Conservation (phyloP, 441 rosid genomes). For the Gossypium gossypioides region DNA sequence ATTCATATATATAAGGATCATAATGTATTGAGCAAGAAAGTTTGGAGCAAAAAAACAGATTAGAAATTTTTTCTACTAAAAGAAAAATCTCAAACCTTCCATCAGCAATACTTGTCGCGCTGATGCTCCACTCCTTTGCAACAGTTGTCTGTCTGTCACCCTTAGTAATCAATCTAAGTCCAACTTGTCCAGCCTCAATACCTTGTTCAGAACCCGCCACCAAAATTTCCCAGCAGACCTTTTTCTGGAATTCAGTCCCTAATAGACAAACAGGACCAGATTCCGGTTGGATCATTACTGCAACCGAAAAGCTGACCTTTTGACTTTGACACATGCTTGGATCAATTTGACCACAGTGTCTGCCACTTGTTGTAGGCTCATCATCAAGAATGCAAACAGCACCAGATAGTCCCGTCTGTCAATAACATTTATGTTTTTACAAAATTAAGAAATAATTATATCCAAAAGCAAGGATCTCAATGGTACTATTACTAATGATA, state of each 20-base stretch:
- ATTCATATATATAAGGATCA: not conserved
- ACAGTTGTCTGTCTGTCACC: constrained; percentile 91
- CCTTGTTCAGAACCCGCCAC: constrained; percentile 99
- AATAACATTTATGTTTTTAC: constrained; percentile 13
- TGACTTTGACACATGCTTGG: constrained; percentile 64
- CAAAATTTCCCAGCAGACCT: constrained; percentile 94
- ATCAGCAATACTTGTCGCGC: constrained; percentile 97
- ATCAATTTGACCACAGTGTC: constrained; percentile 83
- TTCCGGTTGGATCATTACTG: constrained; percentile 93
- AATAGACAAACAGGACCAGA: constrained; percentile 99
- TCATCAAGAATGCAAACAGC: constrained; percentile 94
- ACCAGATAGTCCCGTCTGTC: constrained; percentile 78
- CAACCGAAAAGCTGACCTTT: constrained; percentile 86
- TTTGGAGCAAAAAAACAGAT: not conserved
- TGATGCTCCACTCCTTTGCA: constrained; percentile 92
- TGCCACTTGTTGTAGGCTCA: constrained; percentile 85
- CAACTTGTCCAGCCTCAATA: constrained; percentile 99
- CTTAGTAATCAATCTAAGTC: constrained; percentile 84
- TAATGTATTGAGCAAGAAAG: not conserved
- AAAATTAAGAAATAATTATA: not conserved
- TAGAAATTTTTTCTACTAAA: constrained; percentile 12
- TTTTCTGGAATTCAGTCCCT: constrained; percentile 94
- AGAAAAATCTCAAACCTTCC: constrained; percentile 62
- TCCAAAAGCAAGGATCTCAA: constrained; percentile 1
- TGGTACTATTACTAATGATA: not conserved